Conservation (phyloP, 129 eudicot genomes). For the Mikania micrantha region DNA sequence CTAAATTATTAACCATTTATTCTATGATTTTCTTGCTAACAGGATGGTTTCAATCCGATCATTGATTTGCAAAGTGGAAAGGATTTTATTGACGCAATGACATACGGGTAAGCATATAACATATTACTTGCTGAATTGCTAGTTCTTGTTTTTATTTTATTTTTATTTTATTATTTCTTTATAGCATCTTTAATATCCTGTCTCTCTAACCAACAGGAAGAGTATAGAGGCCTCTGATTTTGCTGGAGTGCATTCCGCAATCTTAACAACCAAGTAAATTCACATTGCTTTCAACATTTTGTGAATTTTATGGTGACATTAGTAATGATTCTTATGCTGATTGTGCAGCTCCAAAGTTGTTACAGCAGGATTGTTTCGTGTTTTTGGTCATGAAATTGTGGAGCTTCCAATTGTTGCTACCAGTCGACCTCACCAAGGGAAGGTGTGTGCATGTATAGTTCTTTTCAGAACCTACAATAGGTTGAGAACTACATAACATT, state of each 20-base stretch:
- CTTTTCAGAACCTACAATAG: too few species aligned
- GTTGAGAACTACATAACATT: too few species aligned
- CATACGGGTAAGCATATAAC: constrained; percentile 56
- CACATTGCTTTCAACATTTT: background rate
- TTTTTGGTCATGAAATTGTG: constrained; percentile 59
- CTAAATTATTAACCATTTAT: constrained; percentile 8
- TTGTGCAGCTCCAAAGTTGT: constrained; percentile 67
- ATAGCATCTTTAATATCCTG: background rate
- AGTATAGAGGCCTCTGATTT: constrained; percentile 58
- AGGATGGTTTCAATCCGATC: constrained; percentile 76
- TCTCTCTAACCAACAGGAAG: constrained; percentile 34
- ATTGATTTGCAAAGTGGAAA: constrained; percentile 49
- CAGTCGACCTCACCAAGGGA: constrained; percentile 44
- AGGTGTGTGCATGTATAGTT: too few species aligned
- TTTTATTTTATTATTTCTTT: background rate
- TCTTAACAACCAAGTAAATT: constrained; percentile 59
- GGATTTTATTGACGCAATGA: constrained; percentile 72
- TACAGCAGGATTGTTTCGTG: constrained; percentile 70
- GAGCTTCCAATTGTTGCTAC: constrained; percentile 95
- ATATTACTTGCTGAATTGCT: background rate
- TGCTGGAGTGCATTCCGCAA: constrained; percentile 73
- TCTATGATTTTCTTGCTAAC: constrained; percentile 11
- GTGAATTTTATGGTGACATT: background rate
- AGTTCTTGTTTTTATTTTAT: background rate
- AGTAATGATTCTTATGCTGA: constrained; percentile 2